phyloP scores from a whole-genome alignment of 768 basidiomycete genomes.

The Auricularia sp. region DNA sequence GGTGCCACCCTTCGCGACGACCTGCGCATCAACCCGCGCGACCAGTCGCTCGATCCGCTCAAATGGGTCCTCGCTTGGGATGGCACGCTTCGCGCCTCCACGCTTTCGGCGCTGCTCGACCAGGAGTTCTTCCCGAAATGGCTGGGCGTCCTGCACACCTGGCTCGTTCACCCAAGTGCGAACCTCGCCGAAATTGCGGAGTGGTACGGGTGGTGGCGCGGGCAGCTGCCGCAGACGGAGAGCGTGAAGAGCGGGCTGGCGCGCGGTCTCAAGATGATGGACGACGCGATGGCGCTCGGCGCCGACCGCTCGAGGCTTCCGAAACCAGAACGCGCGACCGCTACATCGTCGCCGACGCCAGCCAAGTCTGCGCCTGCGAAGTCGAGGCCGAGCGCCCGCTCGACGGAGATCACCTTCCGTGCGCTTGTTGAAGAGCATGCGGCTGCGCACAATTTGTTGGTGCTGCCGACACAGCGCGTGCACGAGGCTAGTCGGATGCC shows the following conservation, averaged over 20 bases:
- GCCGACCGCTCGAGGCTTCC: conserved; percentile 53
- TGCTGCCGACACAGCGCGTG: conserved; percentile 78
- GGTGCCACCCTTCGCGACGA: conserved; percentile 72
- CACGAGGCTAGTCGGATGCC: conserved; percentile 85
- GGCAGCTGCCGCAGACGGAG: conserved; percentile 59
- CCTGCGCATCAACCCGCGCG: conserved; percentile 83
- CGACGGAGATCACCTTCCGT: conserved; percentile 84
- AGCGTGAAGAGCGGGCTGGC: conserved; percentile 75
- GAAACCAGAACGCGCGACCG: conserved; percentile 48
- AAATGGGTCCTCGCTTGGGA: conserved; percentile 71
- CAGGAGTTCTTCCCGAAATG: conserved; percentile 95
- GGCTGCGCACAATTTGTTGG: conserved; percentile 75
- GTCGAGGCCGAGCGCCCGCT: conserved; percentile 34
- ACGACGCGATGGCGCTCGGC: conserved; percentile 83
- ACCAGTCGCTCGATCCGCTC: conserved; percentile 81
- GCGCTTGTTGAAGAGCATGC: conserved; percentile 88
- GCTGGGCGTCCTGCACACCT: conserved; percentile 82
- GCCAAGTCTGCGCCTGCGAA: conserved; percentile 20
- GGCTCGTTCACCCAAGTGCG: conserved; percentile 84
- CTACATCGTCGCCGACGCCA: conserved; percentile 17
- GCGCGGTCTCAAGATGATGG: conserved; percentile 86
- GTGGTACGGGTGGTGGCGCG: conserved; percentile 92
- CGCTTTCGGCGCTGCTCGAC: conserved; percentile 79
- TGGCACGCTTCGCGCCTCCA: conserved; percentile 56
- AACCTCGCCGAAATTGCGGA: conserved; percentile 87